Conservation (phyloP, 371 early-diverging fungal genomes). For the Apophysomyces variabilis region DNA sequence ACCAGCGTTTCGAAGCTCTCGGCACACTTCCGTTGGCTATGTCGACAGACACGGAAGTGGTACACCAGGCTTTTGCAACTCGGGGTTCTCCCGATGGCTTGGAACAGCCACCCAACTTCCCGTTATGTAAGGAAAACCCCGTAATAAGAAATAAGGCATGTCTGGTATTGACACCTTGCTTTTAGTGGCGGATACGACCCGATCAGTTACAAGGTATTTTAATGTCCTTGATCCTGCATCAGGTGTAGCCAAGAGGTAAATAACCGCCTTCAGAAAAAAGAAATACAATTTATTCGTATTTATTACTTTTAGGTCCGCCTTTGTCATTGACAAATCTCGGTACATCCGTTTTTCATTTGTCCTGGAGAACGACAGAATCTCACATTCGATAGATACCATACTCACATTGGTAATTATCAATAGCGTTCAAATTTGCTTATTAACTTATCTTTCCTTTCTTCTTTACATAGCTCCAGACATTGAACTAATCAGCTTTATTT, state of each 20-base stretch:
- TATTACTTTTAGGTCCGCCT: slow-evolving; percentile 22
- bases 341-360: slow-evolving; percentile 37
- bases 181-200: slow-evolving; percentile 37
- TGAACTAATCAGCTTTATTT: neutral
- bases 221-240: slow-evolving; percentile 30
- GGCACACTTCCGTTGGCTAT: slow-evolving; percentile 28
- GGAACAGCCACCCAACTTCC: slow-evolving; percentile 18
- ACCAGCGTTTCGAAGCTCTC: slow-evolving; percentile 21
- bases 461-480: neutral
- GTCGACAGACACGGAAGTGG: slow-evolving; percentile 32
- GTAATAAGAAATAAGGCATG: too few species aligned
- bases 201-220: slow-evolving; percentile 32
- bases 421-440: neutral
- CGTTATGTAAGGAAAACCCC: slow-evolving; percentile 23
- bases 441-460: slow-evolving; percentile 6
- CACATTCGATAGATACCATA: slow-evolving; percentile 40
- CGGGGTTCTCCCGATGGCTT: slow-evolving; percentile 14
- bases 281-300: slow-evolving; percentile 1
- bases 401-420: slow-evolving; percentile 28
- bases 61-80: slow-evolving; percentile 27
- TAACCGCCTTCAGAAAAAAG: neutral
- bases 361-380: slow-evolving; percentile 31
- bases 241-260: slow-evolving; percentile 19
- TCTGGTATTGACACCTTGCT: neutral
- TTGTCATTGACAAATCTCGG: slow-evolving; percentile 35